phyloP scores from a whole-genome alignment of 176 grass and related monocot genomes.

The Calamus simplicifolius region DNA sequence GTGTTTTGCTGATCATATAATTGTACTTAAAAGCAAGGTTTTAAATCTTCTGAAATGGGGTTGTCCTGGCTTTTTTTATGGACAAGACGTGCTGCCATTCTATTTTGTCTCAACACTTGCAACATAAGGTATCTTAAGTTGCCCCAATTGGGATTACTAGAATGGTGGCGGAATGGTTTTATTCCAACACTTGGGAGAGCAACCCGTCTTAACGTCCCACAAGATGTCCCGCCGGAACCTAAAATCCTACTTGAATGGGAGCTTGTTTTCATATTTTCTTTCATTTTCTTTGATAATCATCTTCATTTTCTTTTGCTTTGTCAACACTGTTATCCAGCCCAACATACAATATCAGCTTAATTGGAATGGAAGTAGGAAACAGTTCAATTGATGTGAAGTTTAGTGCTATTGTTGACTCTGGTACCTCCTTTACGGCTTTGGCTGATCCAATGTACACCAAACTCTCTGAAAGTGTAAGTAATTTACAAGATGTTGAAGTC shows the following conservation, averaged over 20 bases:
- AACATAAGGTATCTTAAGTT: too few relatives aligned
- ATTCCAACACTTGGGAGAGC: too few relatives aligned
- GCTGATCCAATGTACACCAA: slow-evolving; percentile 69
- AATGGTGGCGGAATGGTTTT: too few relatives aligned
- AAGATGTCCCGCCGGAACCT: too few relatives aligned
- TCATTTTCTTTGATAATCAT: not conserved
- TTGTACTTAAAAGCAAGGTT: too few relatives aligned
- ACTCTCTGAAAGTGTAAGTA: slow-evolving; percentile 59
- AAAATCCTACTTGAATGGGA: not conserved
- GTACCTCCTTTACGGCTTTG: slow-evolving; percentile 79
- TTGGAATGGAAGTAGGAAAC: slow-evolving; percentile 32
- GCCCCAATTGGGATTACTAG: too few relatives aligned
- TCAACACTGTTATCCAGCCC: slow-evolving; percentile 36
- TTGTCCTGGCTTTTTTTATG: too few relatives aligned
- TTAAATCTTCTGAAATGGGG: too few relatives aligned
- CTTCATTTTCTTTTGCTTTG: not conserved
- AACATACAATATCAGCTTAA: slow-evolving; percentile 72
- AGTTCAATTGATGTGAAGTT: slow-evolving; percentile 30
- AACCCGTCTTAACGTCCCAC: too few relatives aligned
- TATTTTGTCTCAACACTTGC: too few relatives aligned
- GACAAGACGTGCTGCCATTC: too few relatives aligned
- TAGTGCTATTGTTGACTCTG: slow-evolving; percentile 65
- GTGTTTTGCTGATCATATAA: too few relatives aligned
- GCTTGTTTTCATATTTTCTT: not conserved
- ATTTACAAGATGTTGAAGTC: not conserved